phyloP scores from a whole-genome alignment of 2,329 filamentous ascomycete genomes.

The Xylaria sp. region DNA sequence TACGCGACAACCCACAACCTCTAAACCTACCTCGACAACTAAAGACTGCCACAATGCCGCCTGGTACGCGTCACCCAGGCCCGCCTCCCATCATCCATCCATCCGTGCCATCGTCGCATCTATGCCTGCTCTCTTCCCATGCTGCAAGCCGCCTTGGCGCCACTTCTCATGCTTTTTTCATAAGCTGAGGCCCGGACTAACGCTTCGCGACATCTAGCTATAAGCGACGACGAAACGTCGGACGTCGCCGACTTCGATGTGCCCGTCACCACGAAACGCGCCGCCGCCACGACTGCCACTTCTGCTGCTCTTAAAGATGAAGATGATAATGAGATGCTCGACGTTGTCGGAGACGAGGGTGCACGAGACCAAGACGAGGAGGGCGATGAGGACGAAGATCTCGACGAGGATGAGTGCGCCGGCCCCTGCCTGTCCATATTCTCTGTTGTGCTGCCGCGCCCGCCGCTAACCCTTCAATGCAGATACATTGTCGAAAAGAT shows the following conservation, averaged over 20 bases:
- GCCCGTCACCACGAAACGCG: conserved; percentile 31
- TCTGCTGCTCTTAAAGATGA: conserved; percentile 10
- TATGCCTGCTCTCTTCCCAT: neutral
- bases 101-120: neutral
- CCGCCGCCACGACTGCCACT: conserved; percentile 8
- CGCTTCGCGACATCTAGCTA: conserved; percentile 44
- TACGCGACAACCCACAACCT: conserved; percentile 24
- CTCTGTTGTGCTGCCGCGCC: too few relatives aligned
- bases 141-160: neutral
- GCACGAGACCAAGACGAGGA: conserved; percentile 37
- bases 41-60: conserved; percentile 36
- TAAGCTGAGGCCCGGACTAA: conserved; percentile 19
- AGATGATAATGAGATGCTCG: conserved; percentile 44
- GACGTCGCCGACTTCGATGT: conserved; percentile 47
- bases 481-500: conserved; percentile 83
- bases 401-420: conserved; percentile 47
- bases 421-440: conserved; percentile 1
- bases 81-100: conserved; percentile 11
- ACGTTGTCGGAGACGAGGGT: conserved; percentile 37
- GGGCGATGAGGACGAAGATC: conserved; percentile 51
- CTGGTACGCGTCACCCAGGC: conserved; percentile 33
- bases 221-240: conserved; percentile 57
- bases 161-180: neutral
- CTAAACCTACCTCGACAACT: neutral
- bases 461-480: conserved; percentile 28